Base-by-base conservation (phyloP, 2,329 filamentous ascomycete species). In the Ilyonectria destructans region DNA sequence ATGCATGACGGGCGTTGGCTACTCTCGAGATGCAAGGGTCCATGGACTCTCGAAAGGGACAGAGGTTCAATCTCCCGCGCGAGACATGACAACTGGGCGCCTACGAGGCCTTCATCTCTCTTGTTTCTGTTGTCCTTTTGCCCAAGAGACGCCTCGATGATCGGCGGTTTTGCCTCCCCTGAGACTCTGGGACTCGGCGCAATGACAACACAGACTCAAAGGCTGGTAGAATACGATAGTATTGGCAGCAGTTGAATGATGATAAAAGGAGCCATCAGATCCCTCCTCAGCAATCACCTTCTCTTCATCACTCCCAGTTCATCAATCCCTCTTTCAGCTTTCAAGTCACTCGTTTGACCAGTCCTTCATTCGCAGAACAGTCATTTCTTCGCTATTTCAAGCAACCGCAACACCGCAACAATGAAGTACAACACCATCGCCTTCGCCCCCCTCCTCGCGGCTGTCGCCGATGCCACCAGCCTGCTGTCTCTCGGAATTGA, bases 391-490 rank as follows among this genome's bases (percentile, higher is more conserved):
- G 58, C 49, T 58, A 29, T 23, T 31, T 48, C 45, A 46, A 55
- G 59, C 43, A 31, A n/a, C 9, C 13, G 26, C 15, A 54, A 21
- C 10, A 54, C 13, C 46, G 23, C 46, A 26, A 67, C 17, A 52
- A 72, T 73, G 69, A 66, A 67, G 68, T 68, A 67, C 65, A 60
- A 51, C 37, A 58, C 68, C 43, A 69, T 74, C 59, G 70, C 65
- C 58, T 66, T 77, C 59, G 68, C 72, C 6, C 69, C 70, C 48
- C 63, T 72, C 70, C 68, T 77, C 62, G 71, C 62, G 43, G 66
- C 59, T 29, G 63, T 69, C 17, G 71, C 71, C 52, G 52, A 65
- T 12, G 65, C 69, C 52, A 17, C 69, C 52, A 17, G 31, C 6
- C 65, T 67, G 23, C 51, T 67, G 29, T 49, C 56, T 65, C 46